phyloP scores from a whole-genome alignment of 306 rosid genomes.

The Casuarina equisetifolia region DNA sequence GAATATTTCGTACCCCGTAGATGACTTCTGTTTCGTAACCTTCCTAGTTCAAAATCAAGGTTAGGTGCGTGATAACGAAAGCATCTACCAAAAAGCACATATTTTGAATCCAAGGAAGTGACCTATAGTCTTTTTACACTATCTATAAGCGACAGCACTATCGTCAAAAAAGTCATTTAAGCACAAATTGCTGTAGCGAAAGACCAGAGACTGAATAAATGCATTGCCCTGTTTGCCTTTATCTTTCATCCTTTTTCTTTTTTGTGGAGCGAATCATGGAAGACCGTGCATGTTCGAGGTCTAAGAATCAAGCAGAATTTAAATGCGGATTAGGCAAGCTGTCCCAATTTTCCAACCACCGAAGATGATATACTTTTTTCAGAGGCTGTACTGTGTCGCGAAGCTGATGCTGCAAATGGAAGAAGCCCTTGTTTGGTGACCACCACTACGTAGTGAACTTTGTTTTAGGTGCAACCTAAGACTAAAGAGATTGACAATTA shows the following conservation, averaged over 20 bases:
- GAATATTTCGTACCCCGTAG: background rate
- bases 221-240: background rate
- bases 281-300: background rate
- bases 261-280: too few species aligned
- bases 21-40: background rate
- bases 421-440: slow-evolving; percentile 26
- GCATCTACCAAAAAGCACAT: background rate
- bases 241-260: too few species aligned
- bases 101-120: background rate
- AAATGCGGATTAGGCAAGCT: background rate
- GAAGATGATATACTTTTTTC: background rate
- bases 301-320: background rate
- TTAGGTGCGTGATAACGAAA: background rate
- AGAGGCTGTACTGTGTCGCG: slow-evolving; percentile 12
- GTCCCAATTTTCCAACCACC: slow-evolving; percentile 10
- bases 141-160: background rate
- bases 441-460: slow-evolving; percentile 24
- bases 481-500: slow-evolving; percentile 9
- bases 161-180: background rate
- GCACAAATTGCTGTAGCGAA: background rate
- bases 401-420: slow-evolving; percentile 24
- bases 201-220: background rate
- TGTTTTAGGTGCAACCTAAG: slow-evolving; percentile 33
- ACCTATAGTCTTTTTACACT: background rate
- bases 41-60: background rate